These are phyloP conservation scores for Pythium scleroteichum DNA, from an alignment of 352 stramenopile genomes.

Conservation along the genomic window DNA sequence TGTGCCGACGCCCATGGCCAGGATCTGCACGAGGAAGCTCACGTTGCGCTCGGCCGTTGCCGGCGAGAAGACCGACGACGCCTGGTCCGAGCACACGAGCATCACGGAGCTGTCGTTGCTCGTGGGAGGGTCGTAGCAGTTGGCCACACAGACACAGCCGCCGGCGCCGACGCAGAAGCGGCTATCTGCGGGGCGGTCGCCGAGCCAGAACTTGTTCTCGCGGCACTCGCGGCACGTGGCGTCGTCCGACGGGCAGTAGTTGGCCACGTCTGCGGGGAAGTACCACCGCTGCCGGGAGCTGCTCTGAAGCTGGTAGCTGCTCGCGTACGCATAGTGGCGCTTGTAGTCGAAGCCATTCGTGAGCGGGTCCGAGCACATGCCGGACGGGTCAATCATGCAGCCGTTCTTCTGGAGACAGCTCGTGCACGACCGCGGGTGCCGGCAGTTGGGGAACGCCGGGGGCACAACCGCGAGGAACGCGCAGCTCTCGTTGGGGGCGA, in stretches of 20 bases:
- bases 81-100: slow-evolving; percentile 1
- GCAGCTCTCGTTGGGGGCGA: slow-evolving; percentile 13
- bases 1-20: not conserved
- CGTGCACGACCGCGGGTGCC: slow-evolving; percentile 10
- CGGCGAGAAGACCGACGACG: not conserved
- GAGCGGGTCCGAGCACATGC: not conserved
- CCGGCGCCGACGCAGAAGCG: slow-evolving; percentile 15
- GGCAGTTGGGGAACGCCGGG: slow-evolving; percentile 3
- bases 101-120: not conserved
- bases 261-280: slow-evolving; percentile 1
- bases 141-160: slow-evolving; percentile 14
- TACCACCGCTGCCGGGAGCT: slow-evolving; percentile 7
- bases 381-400: slow-evolving; percentile 7
- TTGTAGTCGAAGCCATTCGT: not conserved
- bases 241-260: slow-evolving; percentile 14
- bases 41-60: not conserved
- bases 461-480: not conserved
- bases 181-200: not conserved
- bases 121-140: slow-evolving; percentile 5
- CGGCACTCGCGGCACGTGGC: slow-evolving; percentile 3
- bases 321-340: not conserved
- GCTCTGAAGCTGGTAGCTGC: not conserved
- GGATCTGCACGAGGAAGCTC: not conserved
- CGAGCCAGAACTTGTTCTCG: not conserved
- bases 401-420: slow-evolving; percentile 18